Conservation (phyloP, 2,329 filamentous ascomycete genomes). For the Aureobasidium uvarum region DNA sequence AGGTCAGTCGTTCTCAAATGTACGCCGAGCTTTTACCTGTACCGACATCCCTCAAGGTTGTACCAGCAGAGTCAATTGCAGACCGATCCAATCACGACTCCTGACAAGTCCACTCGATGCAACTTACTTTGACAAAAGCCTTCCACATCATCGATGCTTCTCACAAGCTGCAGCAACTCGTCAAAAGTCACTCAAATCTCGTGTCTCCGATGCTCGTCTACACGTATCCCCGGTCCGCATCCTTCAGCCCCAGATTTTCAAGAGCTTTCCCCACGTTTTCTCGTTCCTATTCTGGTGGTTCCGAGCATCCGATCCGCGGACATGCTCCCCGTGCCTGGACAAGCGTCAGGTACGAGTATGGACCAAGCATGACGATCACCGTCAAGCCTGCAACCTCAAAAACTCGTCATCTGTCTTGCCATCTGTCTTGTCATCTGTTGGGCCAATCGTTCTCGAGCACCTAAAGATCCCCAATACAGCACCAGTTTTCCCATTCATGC, state of each 20-base stretch:
- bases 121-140: neutral
- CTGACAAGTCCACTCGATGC: neutral
- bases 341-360: conserved; percentile 25
- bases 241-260: conserved; percentile 18
- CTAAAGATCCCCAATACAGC: conserved; percentile 7
- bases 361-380: neutral
- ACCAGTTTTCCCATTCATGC: conserved; percentile 11
- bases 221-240: conserved; percentile 6
- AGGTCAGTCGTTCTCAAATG: conserved; percentile 22
- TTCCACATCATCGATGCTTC: neutral
- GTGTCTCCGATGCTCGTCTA: neutral
- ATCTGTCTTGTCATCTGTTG: neutral
- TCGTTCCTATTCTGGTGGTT: neutral
- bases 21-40: neutral
- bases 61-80: neutral
- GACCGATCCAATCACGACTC: neutral
- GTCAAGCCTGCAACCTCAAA: neutral
- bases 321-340: conserved; percentile 16
- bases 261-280: conserved; percentile 24
- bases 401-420: neutral
- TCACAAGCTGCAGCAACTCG: neutral
- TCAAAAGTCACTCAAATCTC: conserved; percentile 9
- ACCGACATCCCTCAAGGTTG: conserved; percentile 3
- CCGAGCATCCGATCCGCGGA: conserved; percentile 22
- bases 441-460: neutral